Conservation (phyloP, 176 grass and related monocot genomes). For the Alopecurus myosuroides region DNA sequence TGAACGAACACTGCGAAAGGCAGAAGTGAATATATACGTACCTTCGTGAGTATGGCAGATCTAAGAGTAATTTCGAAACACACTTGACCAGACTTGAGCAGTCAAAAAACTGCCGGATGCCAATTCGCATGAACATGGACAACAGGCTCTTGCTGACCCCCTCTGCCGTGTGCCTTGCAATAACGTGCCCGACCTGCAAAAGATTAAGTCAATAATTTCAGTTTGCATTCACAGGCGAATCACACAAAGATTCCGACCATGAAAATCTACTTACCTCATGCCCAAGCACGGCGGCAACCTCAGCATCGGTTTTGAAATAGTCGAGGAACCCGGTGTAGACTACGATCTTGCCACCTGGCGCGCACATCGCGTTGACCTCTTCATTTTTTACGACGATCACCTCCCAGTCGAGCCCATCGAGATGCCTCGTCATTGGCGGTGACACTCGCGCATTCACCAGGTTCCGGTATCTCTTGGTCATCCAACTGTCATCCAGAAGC, state of each 20-base stretch:
- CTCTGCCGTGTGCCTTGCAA: conserved; percentile 73
- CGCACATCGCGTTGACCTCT: too few species aligned
- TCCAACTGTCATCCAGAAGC: too few species aligned
- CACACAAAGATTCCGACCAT: background rate
- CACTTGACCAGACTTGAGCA: conserved; percentile 44
- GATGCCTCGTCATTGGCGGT: too few species aligned
- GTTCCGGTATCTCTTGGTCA: too few species aligned
- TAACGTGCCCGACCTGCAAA: conserved; percentile 69
- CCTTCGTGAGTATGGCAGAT: conserved; percentile 59
- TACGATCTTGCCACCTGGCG: too few species aligned
- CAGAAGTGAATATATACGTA: conserved; percentile 22
- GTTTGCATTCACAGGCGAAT: background rate
- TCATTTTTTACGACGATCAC: too few species aligned
- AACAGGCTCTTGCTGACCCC: conserved; percentile 58
- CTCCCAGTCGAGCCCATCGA: too few species aligned
- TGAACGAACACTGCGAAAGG: background rate
- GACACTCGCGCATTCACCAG: too few species aligned
- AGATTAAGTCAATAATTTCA: background rate
- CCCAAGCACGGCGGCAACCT: too few species aligned
- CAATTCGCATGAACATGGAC: conserved; percentile 49
- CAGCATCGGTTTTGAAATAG: too few species aligned
- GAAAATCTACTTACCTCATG: too few species aligned
- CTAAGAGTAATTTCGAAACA: background rate
- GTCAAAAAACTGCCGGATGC: conserved; percentile 61
- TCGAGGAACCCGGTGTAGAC: too few species aligned